Conservation (phyloP, 495 filamentous ascomycete genomes). For the Tuber umbilicatum region DNA sequence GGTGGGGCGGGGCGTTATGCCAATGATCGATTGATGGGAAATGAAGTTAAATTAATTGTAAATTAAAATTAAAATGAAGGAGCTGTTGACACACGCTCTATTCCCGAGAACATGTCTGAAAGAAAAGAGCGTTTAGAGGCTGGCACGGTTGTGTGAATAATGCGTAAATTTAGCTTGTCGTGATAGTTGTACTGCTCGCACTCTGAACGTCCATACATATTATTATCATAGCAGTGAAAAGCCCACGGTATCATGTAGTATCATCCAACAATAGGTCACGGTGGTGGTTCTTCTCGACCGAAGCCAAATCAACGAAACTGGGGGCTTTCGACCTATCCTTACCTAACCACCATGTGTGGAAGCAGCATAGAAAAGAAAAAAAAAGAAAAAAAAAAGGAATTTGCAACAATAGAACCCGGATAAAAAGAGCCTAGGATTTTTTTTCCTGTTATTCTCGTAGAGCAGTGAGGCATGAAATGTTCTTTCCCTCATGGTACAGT, state of each 20-base stretch:
- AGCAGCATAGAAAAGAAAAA: no score
- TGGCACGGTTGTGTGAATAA: not conserved
- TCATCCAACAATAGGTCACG: not conserved
- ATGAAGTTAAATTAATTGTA: conserved; percentile 1
- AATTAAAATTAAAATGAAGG: not conserved
- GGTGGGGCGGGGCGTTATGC: not conserved
- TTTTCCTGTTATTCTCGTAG: no score
- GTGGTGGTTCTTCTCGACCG: no score
- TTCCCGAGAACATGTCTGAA: not conserved
- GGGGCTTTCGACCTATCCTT: no score
- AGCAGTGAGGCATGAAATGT: not conserved
- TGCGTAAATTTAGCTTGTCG: not conserved
- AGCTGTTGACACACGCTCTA: not conserved
- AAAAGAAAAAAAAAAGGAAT: no score
- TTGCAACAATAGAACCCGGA: no score
- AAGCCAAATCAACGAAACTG: no score
- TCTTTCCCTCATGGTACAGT: no score
- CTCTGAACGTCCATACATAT: no score
- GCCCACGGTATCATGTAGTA: not conserved
- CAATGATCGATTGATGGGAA: not conserved
- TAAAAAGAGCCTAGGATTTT: no score
- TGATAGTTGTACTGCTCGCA: not conserved
- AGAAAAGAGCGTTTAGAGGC: not conserved
- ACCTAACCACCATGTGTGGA: no score
- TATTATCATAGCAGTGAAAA: not conserved